Evolutionary conservation across 2,329 filamentous ascomycete genomes (phyloP).

Genomic region (Diaporthe batatas): DNA sequence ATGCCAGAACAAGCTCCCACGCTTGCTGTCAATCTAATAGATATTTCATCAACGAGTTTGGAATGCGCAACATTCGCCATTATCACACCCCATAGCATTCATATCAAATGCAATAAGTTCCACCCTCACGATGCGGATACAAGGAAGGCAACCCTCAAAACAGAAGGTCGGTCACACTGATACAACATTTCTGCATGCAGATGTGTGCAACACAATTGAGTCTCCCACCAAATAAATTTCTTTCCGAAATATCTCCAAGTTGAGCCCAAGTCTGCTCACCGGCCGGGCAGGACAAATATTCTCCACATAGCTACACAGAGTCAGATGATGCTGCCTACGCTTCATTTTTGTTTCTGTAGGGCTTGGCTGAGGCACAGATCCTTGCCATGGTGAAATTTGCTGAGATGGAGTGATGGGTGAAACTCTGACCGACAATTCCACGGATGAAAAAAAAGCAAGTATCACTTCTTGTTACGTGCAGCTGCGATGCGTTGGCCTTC

Average conservation of each 20-base stretch:
- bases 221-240: not conserved
- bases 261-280: too few species aligned
- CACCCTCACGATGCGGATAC: not conserved
- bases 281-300: not conserved
- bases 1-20: too few species aligned
- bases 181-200: not conserved
- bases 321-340: not conserved
- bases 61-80: not conserved
- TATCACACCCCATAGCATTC: not conserved
- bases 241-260: not conserved
- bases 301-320: not conserved
- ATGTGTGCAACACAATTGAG: not conserved
- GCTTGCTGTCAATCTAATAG: not conserved
- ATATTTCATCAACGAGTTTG: not conserved
- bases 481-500: not conserved
- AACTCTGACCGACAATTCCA: slow-evolving; percentile 1
- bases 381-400: not conserved
- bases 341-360: slow-evolving; percentile 14
- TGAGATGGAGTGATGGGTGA: not conserved
- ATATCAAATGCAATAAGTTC: not conserved
- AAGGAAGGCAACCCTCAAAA: not conserved
- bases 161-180: not conserved
- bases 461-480: not conserved
- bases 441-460: not conserved
- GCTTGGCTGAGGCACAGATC: slow-evolving; percentile 20